Conservation (phyloP, 306 rosid genomes). For the Dryas octopetala region DNA sequence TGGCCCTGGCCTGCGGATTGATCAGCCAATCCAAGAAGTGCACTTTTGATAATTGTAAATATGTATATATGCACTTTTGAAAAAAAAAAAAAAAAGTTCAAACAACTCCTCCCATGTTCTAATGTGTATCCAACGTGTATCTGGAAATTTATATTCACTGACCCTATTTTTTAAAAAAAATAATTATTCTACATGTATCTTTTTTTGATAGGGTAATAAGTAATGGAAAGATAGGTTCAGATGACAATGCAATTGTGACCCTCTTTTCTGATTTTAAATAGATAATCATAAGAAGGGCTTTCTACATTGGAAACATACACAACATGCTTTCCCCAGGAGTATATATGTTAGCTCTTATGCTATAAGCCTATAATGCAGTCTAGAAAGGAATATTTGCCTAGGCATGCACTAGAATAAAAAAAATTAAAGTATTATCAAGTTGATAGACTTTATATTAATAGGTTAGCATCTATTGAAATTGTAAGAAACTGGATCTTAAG, state of each 20-base stretch:
- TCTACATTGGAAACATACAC: not conserved
- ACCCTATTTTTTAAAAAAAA: no score
- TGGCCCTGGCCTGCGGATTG: no score
- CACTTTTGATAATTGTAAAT: no score
- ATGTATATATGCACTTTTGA: no score
- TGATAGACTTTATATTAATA: not conserved
- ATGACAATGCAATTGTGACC: not conserved
- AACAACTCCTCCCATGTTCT: no score
- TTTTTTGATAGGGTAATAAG: no score
- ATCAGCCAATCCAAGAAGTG: no score
- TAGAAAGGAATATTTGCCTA: not conserved
- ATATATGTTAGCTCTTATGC: not conserved
- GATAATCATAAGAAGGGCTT: not conserved
- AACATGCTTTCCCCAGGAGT: not conserved
- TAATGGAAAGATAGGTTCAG: no score
- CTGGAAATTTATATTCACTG: no score
- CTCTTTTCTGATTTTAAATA: not conserved
- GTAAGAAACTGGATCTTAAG: not conserved
- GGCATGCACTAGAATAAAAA: not conserved
- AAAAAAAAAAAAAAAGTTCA: no score
- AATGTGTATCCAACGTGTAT: no score
- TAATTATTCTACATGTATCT: not conserved
- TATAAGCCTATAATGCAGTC: not conserved
- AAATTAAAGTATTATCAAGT: not conserved
- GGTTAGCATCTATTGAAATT: not conserved